Evolutionary conservation across 2,329 filamentous ascomycete species (phyloP).

Genomic region (Arthroderma sp.): DNA sequence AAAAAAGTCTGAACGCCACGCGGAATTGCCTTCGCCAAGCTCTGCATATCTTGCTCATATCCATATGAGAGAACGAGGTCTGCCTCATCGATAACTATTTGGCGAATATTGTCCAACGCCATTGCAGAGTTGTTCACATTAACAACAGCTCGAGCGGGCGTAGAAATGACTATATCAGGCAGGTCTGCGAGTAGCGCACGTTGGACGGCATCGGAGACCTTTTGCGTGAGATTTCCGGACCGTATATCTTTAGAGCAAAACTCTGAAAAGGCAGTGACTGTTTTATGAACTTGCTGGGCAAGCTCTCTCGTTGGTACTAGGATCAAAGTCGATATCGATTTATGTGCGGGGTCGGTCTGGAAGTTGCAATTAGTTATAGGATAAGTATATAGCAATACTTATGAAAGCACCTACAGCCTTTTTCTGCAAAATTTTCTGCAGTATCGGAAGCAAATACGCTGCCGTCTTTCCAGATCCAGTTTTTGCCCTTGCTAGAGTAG

Average conservation of each 20-base stretch:
- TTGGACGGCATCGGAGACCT: conserved; percentile 79
- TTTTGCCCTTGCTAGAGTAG: conserved; percentile 62
- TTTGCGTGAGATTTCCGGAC: conserved; percentile 76
- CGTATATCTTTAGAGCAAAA: conserved; percentile 79
- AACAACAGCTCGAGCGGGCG: conserved; percentile 68
- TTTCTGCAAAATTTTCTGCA: conserved; percentile 68
- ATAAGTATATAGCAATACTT: neutral
- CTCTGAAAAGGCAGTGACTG: conserved; percentile 60
- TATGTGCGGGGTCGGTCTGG: conserved; percentile 29
- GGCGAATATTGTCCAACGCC: conserved; percentile 56
- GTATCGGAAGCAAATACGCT: conserved; percentile 83
- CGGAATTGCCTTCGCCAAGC: conserved; percentile 63
- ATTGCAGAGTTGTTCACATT: conserved; percentile 65
- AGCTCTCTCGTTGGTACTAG: conserved; percentile 91
- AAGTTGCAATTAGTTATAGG: conserved; percentile 52
- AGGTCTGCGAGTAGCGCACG: conserved; percentile 71
- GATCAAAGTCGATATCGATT: conserved; percentile 61
- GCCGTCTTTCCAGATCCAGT: conserved; percentile 96
- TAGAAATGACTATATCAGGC: conserved; percentile 83
- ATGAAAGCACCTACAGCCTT: conserved; percentile 46
- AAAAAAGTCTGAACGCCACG: conserved; percentile 80
- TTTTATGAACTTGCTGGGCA: conserved; percentile 76
- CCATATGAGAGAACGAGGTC: conserved; percentile 90
- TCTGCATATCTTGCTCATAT: conserved; percentile 79
- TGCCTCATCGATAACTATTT: conserved; percentile 85